Evolutionary conservation across 306 rosid genomes (phyloP).

Genomic region (Ceratonia siliqua): DNA sequence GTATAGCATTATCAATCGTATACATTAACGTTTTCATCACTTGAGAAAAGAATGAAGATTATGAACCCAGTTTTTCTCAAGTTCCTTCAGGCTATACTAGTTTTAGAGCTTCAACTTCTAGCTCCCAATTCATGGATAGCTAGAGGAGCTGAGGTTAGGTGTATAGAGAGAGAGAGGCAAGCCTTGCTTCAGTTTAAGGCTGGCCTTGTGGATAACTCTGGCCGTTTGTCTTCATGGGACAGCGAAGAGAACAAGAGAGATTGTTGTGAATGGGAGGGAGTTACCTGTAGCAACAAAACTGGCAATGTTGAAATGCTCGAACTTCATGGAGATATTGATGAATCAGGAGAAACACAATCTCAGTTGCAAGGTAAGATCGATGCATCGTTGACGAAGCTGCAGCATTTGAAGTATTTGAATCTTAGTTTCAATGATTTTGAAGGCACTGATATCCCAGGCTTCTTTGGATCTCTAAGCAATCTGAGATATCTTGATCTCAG

Average conservation of each 20-base stretch:
- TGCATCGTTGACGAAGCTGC: neutral
- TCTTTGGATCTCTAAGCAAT: neutral
- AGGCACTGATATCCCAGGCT: neutral
- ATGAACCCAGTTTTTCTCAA: neutral
- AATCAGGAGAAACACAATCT: too few species aligned
- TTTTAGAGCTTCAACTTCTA: too few species aligned
- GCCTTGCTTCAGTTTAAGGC: constrained; percentile 18
- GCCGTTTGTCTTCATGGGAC: constrained; percentile 1
- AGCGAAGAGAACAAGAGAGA: neutral
- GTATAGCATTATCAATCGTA: too few species aligned
- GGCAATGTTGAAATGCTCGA: neutral
- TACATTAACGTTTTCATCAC: too few species aligned
- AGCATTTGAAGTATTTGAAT: neutral
- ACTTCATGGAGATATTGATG: too few species aligned
- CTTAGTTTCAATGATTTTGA: neutral
- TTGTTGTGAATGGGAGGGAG: constrained; percentile 28
- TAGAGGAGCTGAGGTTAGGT: neutral
- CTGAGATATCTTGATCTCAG: constrained; percentile 8
- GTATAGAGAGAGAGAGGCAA: constrained; percentile 6
- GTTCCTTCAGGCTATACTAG: neutral
- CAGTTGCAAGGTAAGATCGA: too few species aligned
- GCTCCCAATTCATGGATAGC: too few species aligned
- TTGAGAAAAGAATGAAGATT: too few species aligned
- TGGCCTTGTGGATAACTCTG: neutral
- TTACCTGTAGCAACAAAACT: neutral